These are phyloP conservation scores for Trichosanthes cucumerina DNA, from an alignment of 306 rosid genomes.

Conservation along the genomic window DNA sequence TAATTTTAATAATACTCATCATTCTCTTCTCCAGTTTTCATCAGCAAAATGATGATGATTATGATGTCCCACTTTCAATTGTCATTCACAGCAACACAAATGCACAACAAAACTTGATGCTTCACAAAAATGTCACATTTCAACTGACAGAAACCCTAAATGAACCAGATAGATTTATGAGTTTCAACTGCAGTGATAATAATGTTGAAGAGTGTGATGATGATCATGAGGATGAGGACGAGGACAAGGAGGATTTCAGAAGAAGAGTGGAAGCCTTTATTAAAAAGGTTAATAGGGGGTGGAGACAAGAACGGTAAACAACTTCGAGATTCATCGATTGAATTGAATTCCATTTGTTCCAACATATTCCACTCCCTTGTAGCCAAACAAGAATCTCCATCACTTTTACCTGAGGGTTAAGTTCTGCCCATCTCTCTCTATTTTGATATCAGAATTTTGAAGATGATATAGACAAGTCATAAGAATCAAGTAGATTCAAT, in stretches of 20 bases:
- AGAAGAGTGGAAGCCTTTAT: slow-evolving; percentile 59
- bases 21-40: slow-evolving; percentile 24
- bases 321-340: background rate
- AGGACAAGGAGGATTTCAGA: slow-evolving; percentile 29
- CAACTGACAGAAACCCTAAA: slow-evolving; percentile 8
- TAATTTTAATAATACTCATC: slow-evolving; percentile 43
- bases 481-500: no score
- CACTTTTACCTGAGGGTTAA: no score
- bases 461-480: no score
- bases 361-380: background rate
- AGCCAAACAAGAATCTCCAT: no score
- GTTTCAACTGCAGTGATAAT: slow-evolving; percentile 10
- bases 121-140: background rate
- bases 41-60: slow-evolving; percentile 17
- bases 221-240: slow-evolving; percentile 6
- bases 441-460: no score
- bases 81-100: slow-evolving; percentile 6
- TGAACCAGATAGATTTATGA: background rate
- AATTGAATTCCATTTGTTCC: background rate
- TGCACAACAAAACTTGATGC: slow-evolving; percentile 1
- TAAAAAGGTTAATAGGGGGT: slow-evolving; percentile 37
- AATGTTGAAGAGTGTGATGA: slow-evolving; percentile 11
- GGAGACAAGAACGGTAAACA: slow-evolving; percentile 37
- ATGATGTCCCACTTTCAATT: slow-evolving; percentile 8
- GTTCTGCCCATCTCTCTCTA: no score